Conservation (phyloP, 2,329 filamentous ascomycete genomes). For the Tympanopsis confertula region DNA sequence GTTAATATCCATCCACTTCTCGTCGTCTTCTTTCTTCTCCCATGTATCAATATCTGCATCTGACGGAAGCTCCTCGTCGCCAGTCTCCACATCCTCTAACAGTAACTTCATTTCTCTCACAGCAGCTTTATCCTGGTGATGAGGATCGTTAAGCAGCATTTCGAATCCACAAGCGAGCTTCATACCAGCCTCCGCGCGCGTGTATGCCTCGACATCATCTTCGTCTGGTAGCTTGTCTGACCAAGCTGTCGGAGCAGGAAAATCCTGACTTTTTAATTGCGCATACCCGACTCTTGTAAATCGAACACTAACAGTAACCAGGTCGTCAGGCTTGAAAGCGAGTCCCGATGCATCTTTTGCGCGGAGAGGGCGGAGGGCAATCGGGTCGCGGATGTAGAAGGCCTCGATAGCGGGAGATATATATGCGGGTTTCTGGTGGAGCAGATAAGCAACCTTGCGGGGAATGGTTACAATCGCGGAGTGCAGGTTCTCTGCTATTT, state of each 20-base stretch:
- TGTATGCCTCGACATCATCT: constrained; percentile 8
- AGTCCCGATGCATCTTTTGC: constrained; percentile 29
- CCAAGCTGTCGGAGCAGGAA: constrained; percentile 50
- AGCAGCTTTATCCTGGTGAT: constrained; percentile 54
- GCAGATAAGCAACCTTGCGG: constrained; percentile 66
- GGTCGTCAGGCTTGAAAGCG: constrained; percentile 62
- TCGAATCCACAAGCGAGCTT: constrained; percentile 86
- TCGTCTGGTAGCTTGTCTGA: background rate
- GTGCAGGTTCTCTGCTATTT: constrained; percentile 68
- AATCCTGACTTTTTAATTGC: constrained; percentile 78
- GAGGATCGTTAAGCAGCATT: constrained; percentile 62
- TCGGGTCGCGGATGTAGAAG: constrained; percentile 80
- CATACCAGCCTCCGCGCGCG: constrained; percentile 63
- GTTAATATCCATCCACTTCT: constrained; percentile 84
- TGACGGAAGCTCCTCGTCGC: constrained; percentile 59
- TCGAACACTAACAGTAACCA: constrained; percentile 65
- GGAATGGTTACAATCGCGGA: constrained; percentile 64
- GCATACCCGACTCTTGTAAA: constrained; percentile 88
- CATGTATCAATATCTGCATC: constrained; percentile 64
- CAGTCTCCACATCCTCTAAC: constrained; percentile 63
- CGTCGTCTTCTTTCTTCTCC: constrained; percentile 64
- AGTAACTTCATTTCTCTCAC: constrained; percentile 68
- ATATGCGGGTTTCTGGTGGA: constrained; percentile 64
- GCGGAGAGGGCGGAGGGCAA: constrained; percentile 38
- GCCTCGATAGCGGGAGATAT: constrained; percentile 78